Evolutionary conservation across 2,329 filamentous ascomycete species (phyloP).

Genomic region (Xylogone sp.): DNA sequence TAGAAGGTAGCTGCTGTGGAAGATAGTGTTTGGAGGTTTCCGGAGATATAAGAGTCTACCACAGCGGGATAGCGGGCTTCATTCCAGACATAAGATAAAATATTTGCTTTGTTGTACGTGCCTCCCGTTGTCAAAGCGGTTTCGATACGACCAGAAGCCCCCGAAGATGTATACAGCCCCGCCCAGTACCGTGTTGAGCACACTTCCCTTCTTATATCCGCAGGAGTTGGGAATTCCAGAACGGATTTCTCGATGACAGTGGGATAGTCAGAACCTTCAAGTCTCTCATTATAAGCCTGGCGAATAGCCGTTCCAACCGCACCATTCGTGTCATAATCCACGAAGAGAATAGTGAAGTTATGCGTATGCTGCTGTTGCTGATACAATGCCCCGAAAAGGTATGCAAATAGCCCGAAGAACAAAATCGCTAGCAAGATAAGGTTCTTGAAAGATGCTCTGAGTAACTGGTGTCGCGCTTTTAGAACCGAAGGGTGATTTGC

Average conservation of each 20-base stretch:
- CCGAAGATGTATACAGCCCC: conserved; percentile 29
- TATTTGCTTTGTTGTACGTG: conserved; percentile 29
- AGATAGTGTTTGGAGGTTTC: conserved; percentile 26
- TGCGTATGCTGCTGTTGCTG: conserved; percentile 27
- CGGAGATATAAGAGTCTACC: conserved; percentile 23
- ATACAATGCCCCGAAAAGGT: conserved; percentile 32
- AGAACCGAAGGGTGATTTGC: conserved; percentile 6
- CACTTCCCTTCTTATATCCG: conserved; percentile 28
- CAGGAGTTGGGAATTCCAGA: conserved; percentile 22
- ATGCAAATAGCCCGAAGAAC: conserved; percentile 22
- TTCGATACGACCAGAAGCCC: conserved; percentile 28
- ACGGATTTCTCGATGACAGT: conserved; percentile 25
- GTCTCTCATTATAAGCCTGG: conserved; percentile 27
- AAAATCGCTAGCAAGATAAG: conserved; percentile 17
- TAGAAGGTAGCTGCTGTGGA: conserved; percentile 24
- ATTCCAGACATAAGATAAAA: conserved; percentile 33
- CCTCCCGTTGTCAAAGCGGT: conserved; percentile 22
- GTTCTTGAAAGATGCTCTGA: conserved; percentile 14
- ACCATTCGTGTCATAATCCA: conserved; percentile 56
- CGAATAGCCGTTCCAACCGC: conserved; percentile 31
- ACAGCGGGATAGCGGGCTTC: conserved; percentile 32
- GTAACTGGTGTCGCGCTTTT: conserved; percentile 6
- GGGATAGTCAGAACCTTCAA: conserved; percentile 29
- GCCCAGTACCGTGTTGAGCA: conserved; percentile 35
- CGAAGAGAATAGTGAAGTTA: conserved; percentile 50